phyloP scores from a whole-genome alignment of 108 stramenopile genomes.

The Fragilaria radians region DNA sequence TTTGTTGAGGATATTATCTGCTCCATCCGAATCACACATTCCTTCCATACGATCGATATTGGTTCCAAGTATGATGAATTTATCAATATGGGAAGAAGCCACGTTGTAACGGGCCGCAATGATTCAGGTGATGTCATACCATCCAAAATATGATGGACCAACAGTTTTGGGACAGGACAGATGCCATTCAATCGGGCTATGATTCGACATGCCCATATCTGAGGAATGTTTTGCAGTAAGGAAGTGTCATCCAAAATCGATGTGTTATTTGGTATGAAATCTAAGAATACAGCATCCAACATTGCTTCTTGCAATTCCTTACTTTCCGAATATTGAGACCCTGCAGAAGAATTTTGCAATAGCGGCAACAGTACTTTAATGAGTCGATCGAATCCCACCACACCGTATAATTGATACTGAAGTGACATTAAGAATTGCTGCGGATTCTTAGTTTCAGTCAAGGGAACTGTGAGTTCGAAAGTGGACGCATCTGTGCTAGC shows the following conservation, averaged over 20 bases:
- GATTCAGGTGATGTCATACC: constrained; percentile 3
- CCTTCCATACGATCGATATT: too few relatives aligned
- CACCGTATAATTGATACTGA: neutral
- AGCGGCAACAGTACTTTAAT: neutral
- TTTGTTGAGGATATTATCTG: too few relatives aligned
- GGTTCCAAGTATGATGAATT: too few relatives aligned
- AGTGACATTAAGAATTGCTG: neutral
- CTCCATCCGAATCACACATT: too few relatives aligned
- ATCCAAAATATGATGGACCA: neutral
- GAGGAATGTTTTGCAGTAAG: neutral
- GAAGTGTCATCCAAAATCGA: neutral
- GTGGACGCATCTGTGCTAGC: too few relatives aligned
- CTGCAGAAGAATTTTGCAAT: neutral
- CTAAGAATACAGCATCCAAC: constrained; percentile 12
- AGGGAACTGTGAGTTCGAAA: too few relatives aligned
- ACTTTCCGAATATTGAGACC: neutral
- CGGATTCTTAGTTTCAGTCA: too few relatives aligned
- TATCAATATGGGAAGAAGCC: neutral
- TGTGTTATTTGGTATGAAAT: neutral
- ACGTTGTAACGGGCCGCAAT: neutral
- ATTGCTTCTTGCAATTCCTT: constrained; percentile 12
- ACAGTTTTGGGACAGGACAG: neutral
- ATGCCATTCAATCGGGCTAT: constrained; percentile 5
- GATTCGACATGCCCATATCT: constrained; percentile 1
- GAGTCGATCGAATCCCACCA: neutral